Percentiles rank a stretch among this genome's conserved stretches.
These are phyloP conservation scores for Backusella mclennaniae DNA, from an alignment of 192 early-diverging fungal genomes.

Conservation along the genomic window DNA sequence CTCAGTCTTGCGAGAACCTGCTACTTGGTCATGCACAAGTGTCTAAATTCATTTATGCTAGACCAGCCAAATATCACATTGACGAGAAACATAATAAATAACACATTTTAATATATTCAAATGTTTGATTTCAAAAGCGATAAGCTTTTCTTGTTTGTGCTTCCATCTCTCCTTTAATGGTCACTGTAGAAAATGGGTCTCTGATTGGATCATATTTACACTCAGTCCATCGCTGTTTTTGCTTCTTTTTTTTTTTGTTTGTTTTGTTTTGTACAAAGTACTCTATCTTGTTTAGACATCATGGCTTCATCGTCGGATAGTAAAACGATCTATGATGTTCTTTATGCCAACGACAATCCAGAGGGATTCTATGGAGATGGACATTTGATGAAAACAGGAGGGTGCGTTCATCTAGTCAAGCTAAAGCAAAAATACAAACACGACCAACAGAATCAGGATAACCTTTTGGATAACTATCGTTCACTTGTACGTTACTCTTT, in stretches of 20 bases:
- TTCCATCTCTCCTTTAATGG: not conserved
- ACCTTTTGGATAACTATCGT: slow-evolving; percentile 16
- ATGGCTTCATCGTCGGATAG: not conserved
- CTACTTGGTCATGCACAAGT: not conserved
- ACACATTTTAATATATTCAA: not conserved
- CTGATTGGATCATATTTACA: not conserved
- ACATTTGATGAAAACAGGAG: slow-evolving; percentile 4
- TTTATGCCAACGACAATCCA: slow-evolving; percentile 23
- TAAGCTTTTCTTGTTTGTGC: not conserved
- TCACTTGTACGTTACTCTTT: slow-evolving; percentile 22
- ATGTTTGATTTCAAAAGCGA: not conserved
- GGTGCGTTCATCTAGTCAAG: slow-evolving; percentile 21
- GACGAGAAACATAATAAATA: not conserved
- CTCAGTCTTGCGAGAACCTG: not conserved
- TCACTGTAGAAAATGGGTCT: not conserved
- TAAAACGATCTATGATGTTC: slow-evolving; percentile 28
- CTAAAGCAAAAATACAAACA: slow-evolving; percentile 10
- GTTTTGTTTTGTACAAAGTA: not conserved
- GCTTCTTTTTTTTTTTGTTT: not conserved
- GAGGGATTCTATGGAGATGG: slow-evolving; percentile 15
- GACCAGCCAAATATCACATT: not conserved
- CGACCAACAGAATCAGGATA: slow-evolving; percentile 1
- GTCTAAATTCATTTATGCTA: not conserved
- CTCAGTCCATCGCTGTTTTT: not conserved
- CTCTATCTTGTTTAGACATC: not conserved